Conservation (phyloP, 768 basidiomycete genomes). For the Mycena maculata region DNA sequence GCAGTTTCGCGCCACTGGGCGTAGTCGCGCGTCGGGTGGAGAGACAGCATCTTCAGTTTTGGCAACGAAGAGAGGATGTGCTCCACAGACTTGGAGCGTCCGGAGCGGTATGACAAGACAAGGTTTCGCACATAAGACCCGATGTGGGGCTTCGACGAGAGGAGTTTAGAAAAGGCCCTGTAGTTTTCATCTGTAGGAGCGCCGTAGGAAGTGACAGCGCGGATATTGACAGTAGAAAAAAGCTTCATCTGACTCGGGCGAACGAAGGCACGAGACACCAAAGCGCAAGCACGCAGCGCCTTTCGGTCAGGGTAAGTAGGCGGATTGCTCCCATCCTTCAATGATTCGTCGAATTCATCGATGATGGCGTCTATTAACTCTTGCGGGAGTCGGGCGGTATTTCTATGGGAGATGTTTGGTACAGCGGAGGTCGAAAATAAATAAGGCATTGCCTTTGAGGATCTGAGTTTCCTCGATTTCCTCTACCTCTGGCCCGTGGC, state of each 20-base stretch:
- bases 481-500: no score
- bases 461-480: no score
- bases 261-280: conserved; percentile 3
- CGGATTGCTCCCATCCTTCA: not conserved
- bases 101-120: not conserved
- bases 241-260: conserved; percentile 8
- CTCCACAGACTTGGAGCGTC: conserved; percentile 5
- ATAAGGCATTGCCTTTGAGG: no score
- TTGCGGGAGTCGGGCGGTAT: not conserved
- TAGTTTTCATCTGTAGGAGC: not conserved
- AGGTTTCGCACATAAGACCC: not conserved
- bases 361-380: conserved; percentile 14
- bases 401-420: not conserved
- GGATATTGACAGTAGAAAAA: not conserved
- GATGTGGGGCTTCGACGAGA: not conserved
- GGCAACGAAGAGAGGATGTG: not conserved
- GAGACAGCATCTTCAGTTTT: not conserved
- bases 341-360: not conserved
- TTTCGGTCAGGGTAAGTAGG: not conserved
- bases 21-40: not conserved
- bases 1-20: not conserved
- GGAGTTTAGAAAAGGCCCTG: not conserved
- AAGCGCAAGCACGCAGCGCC: not conserved
- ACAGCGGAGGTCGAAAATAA: no score
- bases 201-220: no score